Evolutionary conservation across 495 filamentous ascomycete genomes (phyloP), one percentile per base, ranked within the genome.

Genomic region (Talaromyces adpressus): DNA sequence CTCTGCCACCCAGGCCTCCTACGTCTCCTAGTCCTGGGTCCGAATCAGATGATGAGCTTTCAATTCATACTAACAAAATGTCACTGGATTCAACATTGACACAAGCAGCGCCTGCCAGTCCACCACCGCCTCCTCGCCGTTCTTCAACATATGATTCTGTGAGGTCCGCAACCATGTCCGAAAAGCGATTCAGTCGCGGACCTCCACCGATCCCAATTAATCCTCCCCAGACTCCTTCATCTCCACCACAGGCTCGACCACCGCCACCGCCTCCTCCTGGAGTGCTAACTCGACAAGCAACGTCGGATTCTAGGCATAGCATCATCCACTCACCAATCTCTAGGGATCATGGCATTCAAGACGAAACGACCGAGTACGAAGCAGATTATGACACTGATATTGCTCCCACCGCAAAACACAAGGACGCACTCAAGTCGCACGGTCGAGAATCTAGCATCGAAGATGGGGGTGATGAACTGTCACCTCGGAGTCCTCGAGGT

Each of bases 341-440:
- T 61, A 73, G 73, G 25, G 76, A 81, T 45, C 83, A 86, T 30
- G 89, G 91, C 47, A 89, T 83, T 18, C 91, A 86, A 64, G 90
- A 93, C 51, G 92, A 94, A 70, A 79, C 91, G 39, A 96, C 91
- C 2, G 94, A 97, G 73, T 98, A 98, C 71, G 94, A 98, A 72
- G 94, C 93, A 20, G 94, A 98, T 70, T 98, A 98, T 72, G 94
- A 98, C 67, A 98, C 94, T 45, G 94, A 98, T 72, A 97, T 98
- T 67, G 93, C 90, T 1, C 89, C 95, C 52, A 88, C 91, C 30
- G 92, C 85, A 9, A 89, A 89, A 47, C 89, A 94, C 71, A 94
- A 95, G 74, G 94, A 97, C 77, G 93, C 94, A 4, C 72, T 98
- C 62, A 95, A 91, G 68, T 72, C 90, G 20, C 91, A 96, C 74